Evolutionary conservation across 2,329 filamentous ascomycete genomes (phyloP).

Genomic region (Davidsoniella virescens): DNA sequence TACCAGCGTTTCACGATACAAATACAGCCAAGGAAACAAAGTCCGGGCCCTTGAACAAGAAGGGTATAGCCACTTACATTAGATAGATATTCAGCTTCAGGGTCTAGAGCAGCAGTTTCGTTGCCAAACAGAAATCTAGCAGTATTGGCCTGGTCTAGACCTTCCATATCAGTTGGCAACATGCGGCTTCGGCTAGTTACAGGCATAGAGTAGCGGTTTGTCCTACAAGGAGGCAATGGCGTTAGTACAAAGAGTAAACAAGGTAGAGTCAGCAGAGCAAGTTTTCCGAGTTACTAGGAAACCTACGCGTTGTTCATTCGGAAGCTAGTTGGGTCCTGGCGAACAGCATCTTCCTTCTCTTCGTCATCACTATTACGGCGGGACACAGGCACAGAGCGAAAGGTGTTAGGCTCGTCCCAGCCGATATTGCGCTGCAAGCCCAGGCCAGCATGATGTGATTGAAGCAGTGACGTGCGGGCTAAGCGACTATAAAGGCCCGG

Average conservation of each 20-base stretch:
- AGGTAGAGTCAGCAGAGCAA: background rate
- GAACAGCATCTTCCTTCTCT: conserved; percentile 62
- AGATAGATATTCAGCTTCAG: conserved; percentile 13
- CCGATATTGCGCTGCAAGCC: conserved; percentile 36
- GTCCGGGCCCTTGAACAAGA: background rate
- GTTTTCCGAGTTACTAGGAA: background rate
- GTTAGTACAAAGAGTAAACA: background rate
- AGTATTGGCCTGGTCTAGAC: conserved; percentile 70
- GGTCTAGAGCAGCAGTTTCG: conserved; percentile 25
- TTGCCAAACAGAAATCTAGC: conserved; percentile 75
- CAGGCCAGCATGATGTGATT: conserved; percentile 55
- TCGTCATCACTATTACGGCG: conserved; percentile 84
- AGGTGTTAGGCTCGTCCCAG: conserved; percentile 50
- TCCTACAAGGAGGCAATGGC: background rate
- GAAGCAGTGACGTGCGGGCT: conserved; percentile 39
- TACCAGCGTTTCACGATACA: background rate
- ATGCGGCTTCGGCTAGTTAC: conserved; percentile 51
- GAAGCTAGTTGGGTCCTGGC: conserved; percentile 53
- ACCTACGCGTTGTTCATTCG: conserved; percentile 69
- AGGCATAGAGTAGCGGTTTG: conserved; percentile 89
- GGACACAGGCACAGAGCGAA: conserved; percentile 72
- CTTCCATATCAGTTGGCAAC: conserved; percentile 40
- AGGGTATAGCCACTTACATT: conserved; percentile 18
- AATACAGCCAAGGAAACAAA: background rate
- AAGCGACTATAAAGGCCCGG: conserved; percentile 59